phyloP scores from a whole-genome alignment of 139 green algal species.

The Gonium pectorale region DNA sequence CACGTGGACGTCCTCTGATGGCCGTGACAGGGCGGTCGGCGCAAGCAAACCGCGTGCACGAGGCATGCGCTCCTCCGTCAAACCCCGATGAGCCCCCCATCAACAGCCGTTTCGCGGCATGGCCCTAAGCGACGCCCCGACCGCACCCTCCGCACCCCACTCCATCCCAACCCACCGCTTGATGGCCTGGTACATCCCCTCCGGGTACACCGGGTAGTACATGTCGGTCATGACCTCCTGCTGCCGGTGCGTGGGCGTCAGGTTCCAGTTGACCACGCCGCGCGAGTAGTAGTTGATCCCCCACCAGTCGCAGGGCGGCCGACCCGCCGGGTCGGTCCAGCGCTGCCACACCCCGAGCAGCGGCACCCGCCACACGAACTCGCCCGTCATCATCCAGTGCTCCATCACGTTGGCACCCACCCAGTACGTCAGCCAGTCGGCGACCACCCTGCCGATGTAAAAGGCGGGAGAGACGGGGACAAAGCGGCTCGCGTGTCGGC shows the following conservation, averaged over 20 bases:
- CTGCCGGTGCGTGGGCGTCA: conserved; percentile 58
- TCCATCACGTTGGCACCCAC: conserved; percentile 72
- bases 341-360: conserved; percentile 61
- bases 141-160: too few relatives aligned
- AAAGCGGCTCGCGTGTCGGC: too few relatives aligned
- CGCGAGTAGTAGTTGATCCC: conserved; percentile 78
- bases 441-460: conserved; percentile 41
- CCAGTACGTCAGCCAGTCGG: conserved; percentile 76
- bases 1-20: too few relatives aligned
- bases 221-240: conserved; percentile 91
- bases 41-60: too few relatives aligned
- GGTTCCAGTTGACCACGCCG: conserved; percentile 49
- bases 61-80: too few relatives aligned
- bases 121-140: too few relatives aligned
- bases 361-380: conserved; percentile 71
- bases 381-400: conserved; percentile 70
- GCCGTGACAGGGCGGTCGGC: too few relatives aligned
- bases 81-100: too few relatives aligned
- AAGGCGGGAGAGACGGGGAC: too few relatives aligned
- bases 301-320: conserved; percentile 71
- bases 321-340: conserved; percentile 57
- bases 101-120: too few relatives aligned
- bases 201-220: conserved; percentile 83
- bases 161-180: conserved; percentile 25
- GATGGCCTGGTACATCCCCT: conserved; percentile 72